Evolutionary conservation across 2,329 filamentous ascomycete genomes (phyloP), one percentile per base, ranked within the genome.

Genomic region (Furcasterigmium sp.): DNA sequence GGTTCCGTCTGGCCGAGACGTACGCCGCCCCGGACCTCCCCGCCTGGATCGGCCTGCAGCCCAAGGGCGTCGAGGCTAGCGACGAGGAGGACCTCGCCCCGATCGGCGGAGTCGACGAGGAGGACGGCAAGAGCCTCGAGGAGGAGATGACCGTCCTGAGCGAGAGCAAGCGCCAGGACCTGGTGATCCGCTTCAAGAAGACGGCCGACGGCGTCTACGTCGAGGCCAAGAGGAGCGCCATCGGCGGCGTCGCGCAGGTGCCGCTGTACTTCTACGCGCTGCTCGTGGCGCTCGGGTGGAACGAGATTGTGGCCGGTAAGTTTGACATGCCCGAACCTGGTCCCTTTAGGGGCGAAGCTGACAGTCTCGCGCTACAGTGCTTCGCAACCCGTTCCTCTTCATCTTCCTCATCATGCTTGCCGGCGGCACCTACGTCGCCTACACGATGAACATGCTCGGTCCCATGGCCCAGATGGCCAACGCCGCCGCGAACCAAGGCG

Each of bases 181-280:
- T 98, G 21, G 88, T 90, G 9, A 85, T 95, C 13, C 80, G 93
- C 43, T 98, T 98, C 77, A 97, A 96, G 76, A 97, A 97, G 76
- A 93, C 89, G 28, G 93, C 93, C 2, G 93, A 98, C 60, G 93
- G 91, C 8, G 91, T 98, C 4, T 98, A 95, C 56, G 91, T 98
- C 34, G 93, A 98, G 69, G 93, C 93, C 39, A 98, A 98, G 76
- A 82, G 93, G 46, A 91, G 91, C 60, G 93, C 93, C 34, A 94
- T 98, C 60, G 93, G 93, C 43, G 91, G 91, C 45, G 87, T 98
- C 55, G 87, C 91, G 5, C 91, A 96, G 64, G 83, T 98, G 39
- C 93, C 93, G 6, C 69, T 95, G 48, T 97, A 96, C 67, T 96
- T 98, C 65, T 98, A 96, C 56, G 88, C 82, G 34, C 64, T 97